A percentile compares a stretch with the other conserved stretches of the same genome.
Evolutionary conservation across 768 basidiomycete species (phyloP).

Genomic region (Lactarius sp.): DNA sequence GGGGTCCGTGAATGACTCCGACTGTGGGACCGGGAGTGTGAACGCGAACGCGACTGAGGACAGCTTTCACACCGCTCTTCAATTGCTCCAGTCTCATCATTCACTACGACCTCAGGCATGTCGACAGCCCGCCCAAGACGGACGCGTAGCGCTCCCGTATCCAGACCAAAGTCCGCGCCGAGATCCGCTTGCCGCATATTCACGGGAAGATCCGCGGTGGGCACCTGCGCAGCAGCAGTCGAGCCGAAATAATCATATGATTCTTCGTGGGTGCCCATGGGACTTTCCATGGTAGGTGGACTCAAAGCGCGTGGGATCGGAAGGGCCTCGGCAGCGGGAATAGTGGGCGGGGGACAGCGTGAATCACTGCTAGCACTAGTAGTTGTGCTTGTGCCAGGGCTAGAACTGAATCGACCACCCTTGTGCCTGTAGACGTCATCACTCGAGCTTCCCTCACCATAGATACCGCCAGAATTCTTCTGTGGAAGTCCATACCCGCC

Average conservation of each 20-base stretch:
- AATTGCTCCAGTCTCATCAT: slow-evolving; percentile 21
- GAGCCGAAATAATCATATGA: slow-evolving; percentile 16
- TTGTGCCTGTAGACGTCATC: slow-evolving; percentile 37
- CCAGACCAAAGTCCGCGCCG: slow-evolving; percentile 13
- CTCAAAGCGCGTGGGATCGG: slow-evolving; percentile 14
- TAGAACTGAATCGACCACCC: slow-evolving; percentile 35
- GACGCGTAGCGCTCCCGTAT: slow-evolving; percentile 17
- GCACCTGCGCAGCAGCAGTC: slow-evolving; percentile 7
- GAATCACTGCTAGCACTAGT: slow-evolving; percentile 23
- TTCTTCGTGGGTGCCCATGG: slow-evolving; percentile 17
- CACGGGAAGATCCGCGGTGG: slow-evolving; percentile 3
- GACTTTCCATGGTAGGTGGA: slow-evolving; percentile 12
- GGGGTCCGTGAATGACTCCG: slow-evolving; percentile 26
- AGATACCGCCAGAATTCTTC: slow-evolving; percentile 28
- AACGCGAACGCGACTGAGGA: slow-evolving; percentile 15
- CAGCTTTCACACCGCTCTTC: slow-evolving; percentile 20
- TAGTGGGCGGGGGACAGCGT: slow-evolving; percentile 20
- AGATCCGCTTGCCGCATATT: slow-evolving; percentile 14
- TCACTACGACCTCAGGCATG: slow-evolving; percentile 26
- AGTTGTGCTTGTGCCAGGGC: slow-evolving; percentile 29
- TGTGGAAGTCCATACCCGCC: slow-evolving; percentile 28
- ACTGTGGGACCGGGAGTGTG: slow-evolving; percentile 18
- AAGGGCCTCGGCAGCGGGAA: slow-evolving; percentile 15
- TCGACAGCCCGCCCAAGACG: slow-evolving; percentile 18
- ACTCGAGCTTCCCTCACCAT: slow-evolving; percentile 21